Conservation (phyloP, 441 rosid genomes). For the Gossypium gossypioides region DNA sequence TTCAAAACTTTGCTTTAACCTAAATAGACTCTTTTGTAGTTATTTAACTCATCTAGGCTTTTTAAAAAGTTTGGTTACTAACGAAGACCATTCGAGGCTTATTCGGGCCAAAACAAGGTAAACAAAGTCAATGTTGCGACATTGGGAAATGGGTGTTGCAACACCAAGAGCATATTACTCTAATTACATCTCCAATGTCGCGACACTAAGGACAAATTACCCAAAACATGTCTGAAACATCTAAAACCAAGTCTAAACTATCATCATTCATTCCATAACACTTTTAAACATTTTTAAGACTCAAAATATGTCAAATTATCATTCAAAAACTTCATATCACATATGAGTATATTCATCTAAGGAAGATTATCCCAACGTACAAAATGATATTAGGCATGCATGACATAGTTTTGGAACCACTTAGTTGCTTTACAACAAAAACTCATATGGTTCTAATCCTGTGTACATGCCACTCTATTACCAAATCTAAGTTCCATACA, state of each 20-base stretch:
- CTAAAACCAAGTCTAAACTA: not conserved
- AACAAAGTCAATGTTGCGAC: not conserved
- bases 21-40: too few species aligned
- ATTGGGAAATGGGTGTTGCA: not conserved
- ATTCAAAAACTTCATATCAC: too few species aligned
- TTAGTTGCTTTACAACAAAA: not conserved
- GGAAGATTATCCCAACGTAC: not conserved
- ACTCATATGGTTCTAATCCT: not conserved
- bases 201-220: not conserved
- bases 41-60: too few species aligned
- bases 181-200: not conserved
- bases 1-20: too few species aligned
- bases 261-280: not conserved
- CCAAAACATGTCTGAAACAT: not conserved
- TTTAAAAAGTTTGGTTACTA: too few species aligned
- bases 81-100: too few species aligned
- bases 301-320: not conserved
- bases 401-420: not conserved
- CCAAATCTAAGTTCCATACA: not conserved
- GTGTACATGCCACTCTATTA: not conserved
- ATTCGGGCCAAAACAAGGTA: too few species aligned
- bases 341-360: too few species aligned
- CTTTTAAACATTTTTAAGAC: not conserved
- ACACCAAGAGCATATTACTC: not conserved
- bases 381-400: not conserved